phyloP scores from a whole-genome alignment of 2,329 filamentous ascomycete genomes.

The Cercospora janseana region DNA sequence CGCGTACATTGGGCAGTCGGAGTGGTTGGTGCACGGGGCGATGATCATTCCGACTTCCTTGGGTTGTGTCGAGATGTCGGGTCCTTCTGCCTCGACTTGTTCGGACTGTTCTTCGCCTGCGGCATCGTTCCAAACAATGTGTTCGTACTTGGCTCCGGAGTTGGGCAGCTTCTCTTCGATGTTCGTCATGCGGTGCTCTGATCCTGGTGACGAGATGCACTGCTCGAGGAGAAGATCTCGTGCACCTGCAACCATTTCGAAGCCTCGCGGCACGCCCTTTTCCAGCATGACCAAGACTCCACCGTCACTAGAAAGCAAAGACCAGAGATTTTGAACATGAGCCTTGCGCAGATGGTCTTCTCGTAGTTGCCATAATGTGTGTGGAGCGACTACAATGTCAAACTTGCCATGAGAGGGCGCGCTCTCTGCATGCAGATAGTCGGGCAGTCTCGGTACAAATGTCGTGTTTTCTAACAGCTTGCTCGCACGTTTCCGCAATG shows the following conservation, averaged over 20 bases:
- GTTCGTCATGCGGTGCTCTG: constrained; percentile 12
- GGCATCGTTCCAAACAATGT: constrained; percentile 24
- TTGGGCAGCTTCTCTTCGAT: constrained; percentile 33
- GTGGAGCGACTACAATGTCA: constrained; percentile 86
- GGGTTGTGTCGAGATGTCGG: constrained; percentile 20
- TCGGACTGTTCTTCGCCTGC: not conserved
- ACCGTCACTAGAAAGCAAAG: constrained; percentile 75
- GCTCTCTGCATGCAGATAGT: constrained; percentile 66
- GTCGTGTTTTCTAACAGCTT: constrained; percentile 81
- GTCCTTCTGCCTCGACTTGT: not conserved
- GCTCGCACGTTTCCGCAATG: constrained; percentile 72
- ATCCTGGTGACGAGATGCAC: constrained; percentile 64
- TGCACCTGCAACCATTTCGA: constrained; percentile 85
- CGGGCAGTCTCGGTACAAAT: constrained; percentile 87
- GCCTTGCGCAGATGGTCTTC: constrained; percentile 75
- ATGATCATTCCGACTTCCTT: constrained; percentile 65
- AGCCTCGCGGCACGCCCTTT: constrained; percentile 86
- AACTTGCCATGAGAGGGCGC: constrained; percentile 58
- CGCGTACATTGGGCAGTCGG: constrained; percentile 80
- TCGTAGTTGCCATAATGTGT: constrained; percentile 72
- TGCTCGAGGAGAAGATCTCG: constrained; percentile 74
- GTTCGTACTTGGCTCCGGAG: constrained; percentile 26
- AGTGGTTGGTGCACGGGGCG: constrained; percentile 78
- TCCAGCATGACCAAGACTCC: constrained; percentile 85
- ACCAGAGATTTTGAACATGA: constrained; percentile 86